These are phyloP conservation scores for Dendrobium huoshanense DNA, from an alignment of 106 monocot species.

Conservation along the genomic window DNA sequence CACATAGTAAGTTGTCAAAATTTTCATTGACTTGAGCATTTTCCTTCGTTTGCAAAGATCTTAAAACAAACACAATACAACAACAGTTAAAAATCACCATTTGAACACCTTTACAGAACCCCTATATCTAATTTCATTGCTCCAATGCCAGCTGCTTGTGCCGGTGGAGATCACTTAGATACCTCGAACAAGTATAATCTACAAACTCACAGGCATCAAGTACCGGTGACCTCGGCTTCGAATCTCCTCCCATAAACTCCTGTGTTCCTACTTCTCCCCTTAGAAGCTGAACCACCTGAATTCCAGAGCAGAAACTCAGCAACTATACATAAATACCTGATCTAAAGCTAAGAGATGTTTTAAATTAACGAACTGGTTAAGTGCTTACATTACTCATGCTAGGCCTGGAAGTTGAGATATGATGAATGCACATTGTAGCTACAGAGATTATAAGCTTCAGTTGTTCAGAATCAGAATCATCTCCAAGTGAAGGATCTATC, in stretches of 20 bases:
- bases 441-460: conserved; percentile 42
- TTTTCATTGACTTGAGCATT: no score
- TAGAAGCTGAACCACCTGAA: conserved; percentile 23
- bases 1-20: no score
- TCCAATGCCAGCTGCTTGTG: conserved; percentile 85
- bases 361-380: no score
- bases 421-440: conserved; percentile 78
- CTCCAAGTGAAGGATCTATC: conserved; percentile 41
- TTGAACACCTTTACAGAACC: background rate
- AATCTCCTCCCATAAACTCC: conserved; percentile 20
- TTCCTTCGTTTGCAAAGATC: no score
- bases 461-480: conserved; percentile 38
- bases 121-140: conserved; percentile 11
- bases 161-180: conserved; percentile 80
- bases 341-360: no score
- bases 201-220: conserved; percentile 45
- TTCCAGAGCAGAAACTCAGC: no score
- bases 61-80: no score
- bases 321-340: no score
- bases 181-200: conserved; percentile 71
- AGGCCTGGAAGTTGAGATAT: conserved; percentile 56
- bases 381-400: conserved; percentile 34
- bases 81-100: no score
- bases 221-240: conserved; percentile 15
- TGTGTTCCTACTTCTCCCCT: conserved; percentile 38